Evolutionary conservation across 352 stramenopile genomes (phyloP).

Genomic region (Phytophthora podocarpi): DNA sequence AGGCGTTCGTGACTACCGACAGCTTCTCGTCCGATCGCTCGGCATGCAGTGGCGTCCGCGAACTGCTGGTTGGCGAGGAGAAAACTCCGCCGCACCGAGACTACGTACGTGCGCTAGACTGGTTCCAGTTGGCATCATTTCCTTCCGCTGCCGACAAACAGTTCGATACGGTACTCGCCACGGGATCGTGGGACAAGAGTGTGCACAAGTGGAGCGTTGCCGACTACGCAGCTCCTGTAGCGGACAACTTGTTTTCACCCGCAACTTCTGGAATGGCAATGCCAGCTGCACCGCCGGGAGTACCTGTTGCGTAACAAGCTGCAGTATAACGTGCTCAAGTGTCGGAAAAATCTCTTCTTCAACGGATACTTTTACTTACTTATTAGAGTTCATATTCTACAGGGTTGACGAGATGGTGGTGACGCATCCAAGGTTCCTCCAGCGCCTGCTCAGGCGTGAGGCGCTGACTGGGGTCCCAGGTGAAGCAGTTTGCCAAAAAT

Average conservation of each 20-base stretch:
- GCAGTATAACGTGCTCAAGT: constrained; percentile 9
- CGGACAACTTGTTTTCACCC: background rate
- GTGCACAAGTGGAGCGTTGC: constrained; percentile 53
- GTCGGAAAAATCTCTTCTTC: constrained; percentile 12
- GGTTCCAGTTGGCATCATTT: constrained; percentile 41
- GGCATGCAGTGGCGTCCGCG: constrained; percentile 19
- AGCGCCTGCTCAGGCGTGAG: constrained; percentile 63
- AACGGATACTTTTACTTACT: constrained; percentile 21
- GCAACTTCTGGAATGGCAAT: background rate
- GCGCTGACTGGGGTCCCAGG: constrained; percentile 63
- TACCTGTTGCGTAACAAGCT: constrained; percentile 28
- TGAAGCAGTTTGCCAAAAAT: constrained; percentile 73
- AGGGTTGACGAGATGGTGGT: constrained; percentile 4
- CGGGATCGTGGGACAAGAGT: constrained; percentile 70
- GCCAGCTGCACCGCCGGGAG: constrained; percentile 14
- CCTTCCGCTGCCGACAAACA: constrained; percentile 1
- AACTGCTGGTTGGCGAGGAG: constrained; percentile 27
- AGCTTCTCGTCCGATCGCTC: constrained; percentile 32
- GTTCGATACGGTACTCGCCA: constrained; percentile 38
- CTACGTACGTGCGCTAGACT: constrained; percentile 78
- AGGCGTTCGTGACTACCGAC: constrained; percentile 46
- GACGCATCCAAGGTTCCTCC: constrained; percentile 62
- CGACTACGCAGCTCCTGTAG: constrained; percentile 20
- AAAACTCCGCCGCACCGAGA: constrained; percentile 48
- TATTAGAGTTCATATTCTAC: constrained; percentile 35